Evolutionary conservation across 345 rosid species (phyloP), one percentile per base, ranked within the genome.

Genomic region (Populus simonii): DNA sequence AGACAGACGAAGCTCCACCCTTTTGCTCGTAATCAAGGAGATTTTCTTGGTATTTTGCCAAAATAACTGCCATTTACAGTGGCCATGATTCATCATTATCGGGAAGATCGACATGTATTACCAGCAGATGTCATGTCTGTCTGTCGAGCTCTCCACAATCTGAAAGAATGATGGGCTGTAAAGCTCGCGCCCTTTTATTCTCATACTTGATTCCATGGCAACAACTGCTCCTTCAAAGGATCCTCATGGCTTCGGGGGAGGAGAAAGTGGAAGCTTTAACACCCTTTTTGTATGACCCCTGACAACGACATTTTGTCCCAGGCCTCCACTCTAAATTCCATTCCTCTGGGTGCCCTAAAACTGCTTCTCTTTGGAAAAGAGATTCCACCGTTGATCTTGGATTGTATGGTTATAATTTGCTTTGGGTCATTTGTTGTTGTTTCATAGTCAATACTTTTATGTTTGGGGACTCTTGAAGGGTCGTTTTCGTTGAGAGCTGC

Each of bases 401-500:
- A 38, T 62, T 17, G 53, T 12, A 51, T 12, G 75, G 82, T 25
- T 36, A n/a, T 17, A 33, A 16, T 36, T 33, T 35, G 27, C 22
- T 72, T 23, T 20, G 49, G 53, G 17, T 22, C 66, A 25, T 8
- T 31, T 49, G 51, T 33, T n/a, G 59, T 41, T 36, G 27, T 2
- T 9, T 7, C 5, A 31, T 29, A 43, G 55, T 79, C 81, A 39
- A 67, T 73, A 73, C 22, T 31, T 31, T 31, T 31, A 3, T 31
- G 33, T 31, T 36, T 17, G 78, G 83, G 71, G 38, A 51, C 73
- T 66, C 47, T 35, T 76, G 85, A 76, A 76, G 74, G 78, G 88
- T 85, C 86, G 0, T 74, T 82, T 59, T 87, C 86, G 62, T 76
- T 73, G 86, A 70, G 83, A 80, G 79, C 77, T 82, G 90, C 90